These are phyloP conservation scores for Galerina sulciceps DNA, from an alignment of 768 basidiomycete genomes.

Conservation along the genomic window DNA sequence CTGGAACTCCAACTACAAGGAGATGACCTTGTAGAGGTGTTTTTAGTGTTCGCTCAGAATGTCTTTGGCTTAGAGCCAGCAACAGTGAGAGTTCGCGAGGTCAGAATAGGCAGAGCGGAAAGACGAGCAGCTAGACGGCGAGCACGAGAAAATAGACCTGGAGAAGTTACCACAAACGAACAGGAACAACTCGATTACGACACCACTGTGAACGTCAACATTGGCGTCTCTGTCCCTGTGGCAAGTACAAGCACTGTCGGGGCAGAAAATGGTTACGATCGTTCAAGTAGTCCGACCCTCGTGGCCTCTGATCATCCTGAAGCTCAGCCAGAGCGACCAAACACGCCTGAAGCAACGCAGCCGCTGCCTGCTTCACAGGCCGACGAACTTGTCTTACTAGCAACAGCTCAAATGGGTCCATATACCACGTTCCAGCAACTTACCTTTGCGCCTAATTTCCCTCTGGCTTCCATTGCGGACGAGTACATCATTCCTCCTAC, in stretches of 20 bases:
- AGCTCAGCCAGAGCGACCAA: constrained; percentile 31
- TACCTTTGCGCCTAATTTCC: constrained; percentile 83
- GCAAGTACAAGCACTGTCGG: constrained; percentile 34
- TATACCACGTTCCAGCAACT: constrained; percentile 95
- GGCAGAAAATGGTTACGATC: constrained; percentile 36
- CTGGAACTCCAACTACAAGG: constrained; percentile 89
- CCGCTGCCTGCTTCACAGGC: constrained; percentile 44
- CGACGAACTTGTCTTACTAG: constrained; percentile 71
- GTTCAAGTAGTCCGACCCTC: constrained; percentile 41
- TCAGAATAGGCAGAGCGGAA: constrained; percentile 88
- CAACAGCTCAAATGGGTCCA: constrained; percentile 75
- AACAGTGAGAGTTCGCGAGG: constrained; percentile 92
- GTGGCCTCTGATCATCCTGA: constrained; percentile 48
- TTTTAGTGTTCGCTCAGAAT: constrained; percentile 89
- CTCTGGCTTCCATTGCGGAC: constrained; percentile 86
- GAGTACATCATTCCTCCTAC: constrained; percentile 93
- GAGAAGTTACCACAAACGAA: constrained; percentile 46
- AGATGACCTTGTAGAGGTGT: constrained; percentile 91
- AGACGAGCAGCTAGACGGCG: constrained; percentile 83
- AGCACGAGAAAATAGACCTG: constrained; percentile 67
- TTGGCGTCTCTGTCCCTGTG: constrained; percentile 61
- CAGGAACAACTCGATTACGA: constrained; percentile 58
- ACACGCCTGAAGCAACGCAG: constrained; percentile 38
- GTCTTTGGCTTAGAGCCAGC: constrained; percentile 93
- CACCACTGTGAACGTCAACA: constrained; percentile 61